Evolutionary conservation across 2,329 filamentous ascomycete genomes (phyloP).

Genomic region (Aspergillus terreus): DNA sequence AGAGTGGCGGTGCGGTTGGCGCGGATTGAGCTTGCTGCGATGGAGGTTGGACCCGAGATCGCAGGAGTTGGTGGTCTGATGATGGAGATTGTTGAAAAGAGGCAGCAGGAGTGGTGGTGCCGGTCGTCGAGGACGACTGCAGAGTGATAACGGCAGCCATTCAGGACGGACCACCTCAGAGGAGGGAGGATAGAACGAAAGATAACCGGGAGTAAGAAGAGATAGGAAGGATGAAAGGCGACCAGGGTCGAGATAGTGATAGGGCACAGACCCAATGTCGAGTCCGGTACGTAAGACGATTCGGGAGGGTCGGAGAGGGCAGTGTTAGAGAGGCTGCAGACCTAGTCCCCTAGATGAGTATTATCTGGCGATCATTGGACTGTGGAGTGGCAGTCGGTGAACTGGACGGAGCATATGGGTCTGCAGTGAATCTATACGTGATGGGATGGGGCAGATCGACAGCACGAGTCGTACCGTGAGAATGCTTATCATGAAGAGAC

Average conservation of each 20-base stretch:
- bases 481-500: conserved; percentile 23
- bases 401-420: neutral
- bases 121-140: conserved; percentile 35
- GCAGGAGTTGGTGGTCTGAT: conserved; percentile 21
- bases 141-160: conserved; percentile 41
- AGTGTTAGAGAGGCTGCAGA: conserved; percentile 1
- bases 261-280: conserved; percentile 7
- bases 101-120: conserved; percentile 16
- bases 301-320: conserved; percentile 6
- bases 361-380: conserved; percentile 10
- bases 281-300: conserved; percentile 14
- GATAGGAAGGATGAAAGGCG: conserved; percentile 8
- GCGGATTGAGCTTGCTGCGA: conserved; percentile 17
- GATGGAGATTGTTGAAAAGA: conserved; percentile 22
- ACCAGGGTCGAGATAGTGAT: neutral
- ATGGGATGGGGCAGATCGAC: neutral
- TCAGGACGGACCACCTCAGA: conserved; percentile 6
- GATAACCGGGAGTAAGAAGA: neutral
- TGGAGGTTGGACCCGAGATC: conserved; percentile 17
- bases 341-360: conserved; percentile 7
- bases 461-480: conserved; percentile 16
- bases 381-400: neutral
- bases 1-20: conserved; percentile 17
- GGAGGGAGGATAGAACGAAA: neutral
- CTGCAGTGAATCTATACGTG: neutral